Conservation (phyloP, 495 filamentous ascomycete genomes). For the Neurospora terricola region DNA sequence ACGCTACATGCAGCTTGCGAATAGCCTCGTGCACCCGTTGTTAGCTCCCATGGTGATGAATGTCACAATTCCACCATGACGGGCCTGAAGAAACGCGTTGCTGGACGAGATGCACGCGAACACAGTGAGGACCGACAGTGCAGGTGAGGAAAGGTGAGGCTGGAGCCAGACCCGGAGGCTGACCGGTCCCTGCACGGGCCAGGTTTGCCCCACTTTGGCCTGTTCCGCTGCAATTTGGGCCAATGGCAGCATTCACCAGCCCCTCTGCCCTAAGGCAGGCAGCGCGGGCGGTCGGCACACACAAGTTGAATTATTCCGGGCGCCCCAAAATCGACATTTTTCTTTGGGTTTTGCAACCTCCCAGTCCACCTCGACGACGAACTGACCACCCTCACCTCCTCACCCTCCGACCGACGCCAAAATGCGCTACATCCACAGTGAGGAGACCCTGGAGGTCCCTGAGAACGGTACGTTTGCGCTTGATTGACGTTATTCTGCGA, state of each 20-base stretch:
- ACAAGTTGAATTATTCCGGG: slow-evolving; percentile 32
- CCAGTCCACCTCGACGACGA: slow-evolving; percentile 27
- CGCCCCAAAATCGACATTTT: slow-evolving; percentile 28
- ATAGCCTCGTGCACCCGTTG: neutral
- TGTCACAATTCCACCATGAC: neutral
- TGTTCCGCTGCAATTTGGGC: slow-evolving; percentile 8
- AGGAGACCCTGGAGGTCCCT: slow-evolving; percentile 87
- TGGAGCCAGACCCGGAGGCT: neutral
- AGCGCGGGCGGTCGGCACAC: slow-evolving; percentile 18
- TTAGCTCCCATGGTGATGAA: neutral
- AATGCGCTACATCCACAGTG: slow-evolving; percentile 97
- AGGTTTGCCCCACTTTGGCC: slow-evolving; percentile 4
- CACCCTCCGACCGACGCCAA: slow-evolving; percentile 41
- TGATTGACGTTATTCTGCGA: slow-evolving; percentile 13
- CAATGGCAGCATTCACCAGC: slow-evolving; percentile 14
- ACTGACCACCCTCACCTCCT: slow-evolving; percentile 26
- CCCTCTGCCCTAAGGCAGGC: slow-evolving; percentile 23
- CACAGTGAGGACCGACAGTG: neutral
- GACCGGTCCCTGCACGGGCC: slow-evolving; percentile 9
- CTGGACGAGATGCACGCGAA: neutral
- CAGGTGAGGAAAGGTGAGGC: neutral
- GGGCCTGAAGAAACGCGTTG: neutral
- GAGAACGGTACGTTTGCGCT: slow-evolving; percentile 74
- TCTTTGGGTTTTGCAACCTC: slow-evolving; percentile 23
- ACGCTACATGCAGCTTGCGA: neutral